Percentiles rank a stretch among this genome's conserved stretches.
Conservation (phyloP, 139 green algal species). For the Diplosphaera chodatii region DNA sequence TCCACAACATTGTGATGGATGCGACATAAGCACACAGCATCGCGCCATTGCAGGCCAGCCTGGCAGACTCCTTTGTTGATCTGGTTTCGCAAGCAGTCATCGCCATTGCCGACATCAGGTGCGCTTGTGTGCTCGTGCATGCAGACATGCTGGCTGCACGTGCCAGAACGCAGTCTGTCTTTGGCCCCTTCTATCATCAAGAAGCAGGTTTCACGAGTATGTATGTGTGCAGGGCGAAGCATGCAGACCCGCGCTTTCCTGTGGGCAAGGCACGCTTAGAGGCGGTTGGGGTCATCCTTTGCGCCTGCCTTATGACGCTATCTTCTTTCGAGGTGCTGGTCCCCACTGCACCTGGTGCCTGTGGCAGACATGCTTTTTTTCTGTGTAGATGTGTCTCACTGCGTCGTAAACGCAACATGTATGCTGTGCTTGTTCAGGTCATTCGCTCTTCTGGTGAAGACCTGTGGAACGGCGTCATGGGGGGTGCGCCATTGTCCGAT, state of each 20-base stretch:
- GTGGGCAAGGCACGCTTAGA: slow-evolving; percentile 56
- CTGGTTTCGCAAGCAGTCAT: not conserved
- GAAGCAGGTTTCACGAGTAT: no score
- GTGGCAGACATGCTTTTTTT: no score
- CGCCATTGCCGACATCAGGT: not conserved
- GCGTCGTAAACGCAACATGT: no score
- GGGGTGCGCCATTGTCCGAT: slow-evolving; percentile 8
- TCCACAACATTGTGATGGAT: no score
- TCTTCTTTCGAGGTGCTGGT: slow-evolving; percentile 30
- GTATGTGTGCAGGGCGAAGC: not conserved
- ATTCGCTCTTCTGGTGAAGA: slow-evolving; percentile 21
- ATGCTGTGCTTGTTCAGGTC: no score
- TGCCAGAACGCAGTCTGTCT: no score
- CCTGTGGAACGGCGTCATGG: slow-evolving; percentile 12
- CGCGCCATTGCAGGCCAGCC: not conserved
- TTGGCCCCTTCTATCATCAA: no score
- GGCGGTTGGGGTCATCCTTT: slow-evolving; percentile 50
- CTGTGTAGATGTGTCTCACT: no score
- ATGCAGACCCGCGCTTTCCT: slow-evolving; percentile 38
- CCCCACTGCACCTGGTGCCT: no score
- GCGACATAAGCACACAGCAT: no score
- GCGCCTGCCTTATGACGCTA: slow-evolving; percentile 51
- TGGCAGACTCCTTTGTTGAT: slow-evolving; percentile 1
- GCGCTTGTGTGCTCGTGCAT: no score
- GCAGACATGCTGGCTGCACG: no score